phyloP scores from a whole-genome alignment of 2,329 filamentous ascomycete species.

The Diplocarpon rosae region DNA sequence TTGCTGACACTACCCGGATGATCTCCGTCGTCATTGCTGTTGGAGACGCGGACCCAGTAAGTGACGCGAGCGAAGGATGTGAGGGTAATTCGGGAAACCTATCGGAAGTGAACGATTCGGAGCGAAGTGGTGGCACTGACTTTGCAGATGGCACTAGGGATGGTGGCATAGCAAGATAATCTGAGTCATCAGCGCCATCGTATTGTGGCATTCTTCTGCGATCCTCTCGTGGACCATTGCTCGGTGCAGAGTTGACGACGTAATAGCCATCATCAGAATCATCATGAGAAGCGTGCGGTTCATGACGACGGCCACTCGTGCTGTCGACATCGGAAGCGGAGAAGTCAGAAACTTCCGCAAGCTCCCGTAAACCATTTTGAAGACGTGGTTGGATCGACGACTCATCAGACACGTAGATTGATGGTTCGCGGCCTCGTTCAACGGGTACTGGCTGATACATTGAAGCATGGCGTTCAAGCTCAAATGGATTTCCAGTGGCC shows the following conservation, averaged over 20 bases:
- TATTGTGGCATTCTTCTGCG: conserved; percentile 3
- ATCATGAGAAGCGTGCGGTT: background rate
- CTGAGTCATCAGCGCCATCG: conserved; percentile 13
- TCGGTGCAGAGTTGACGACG: background rate
- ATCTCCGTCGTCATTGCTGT: conserved; percentile 23
- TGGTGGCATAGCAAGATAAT: conserved; percentile 15
- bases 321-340: conserved; percentile 23
- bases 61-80: conserved; percentile 19
- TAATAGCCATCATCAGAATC: conserved; percentile 6
- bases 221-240: background rate
- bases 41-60: conserved; percentile 19
- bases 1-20: conserved; percentile 14
- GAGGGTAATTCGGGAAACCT: conserved; percentile 3
- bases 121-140: background rate
- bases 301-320: conserved; percentile 1
- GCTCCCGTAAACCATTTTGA: conserved; percentile 14
- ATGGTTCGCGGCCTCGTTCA: conserved; percentile 16
- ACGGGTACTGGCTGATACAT: conserved; percentile 34
- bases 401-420: conserved; percentile 49
- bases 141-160: conserved; percentile 7
- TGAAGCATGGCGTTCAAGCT: conserved; percentile 51
- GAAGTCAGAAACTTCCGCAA: conserved; percentile 25
- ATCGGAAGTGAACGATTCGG: background rate
- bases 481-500: conserved; percentile 46
- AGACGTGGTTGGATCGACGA: conserved; percentile 34